These are phyloP conservation scores for Colletotrichum limetticola DNA, from an alignment of 2,329 filamentous ascomycete species.

Conservation along the genomic window DNA sequence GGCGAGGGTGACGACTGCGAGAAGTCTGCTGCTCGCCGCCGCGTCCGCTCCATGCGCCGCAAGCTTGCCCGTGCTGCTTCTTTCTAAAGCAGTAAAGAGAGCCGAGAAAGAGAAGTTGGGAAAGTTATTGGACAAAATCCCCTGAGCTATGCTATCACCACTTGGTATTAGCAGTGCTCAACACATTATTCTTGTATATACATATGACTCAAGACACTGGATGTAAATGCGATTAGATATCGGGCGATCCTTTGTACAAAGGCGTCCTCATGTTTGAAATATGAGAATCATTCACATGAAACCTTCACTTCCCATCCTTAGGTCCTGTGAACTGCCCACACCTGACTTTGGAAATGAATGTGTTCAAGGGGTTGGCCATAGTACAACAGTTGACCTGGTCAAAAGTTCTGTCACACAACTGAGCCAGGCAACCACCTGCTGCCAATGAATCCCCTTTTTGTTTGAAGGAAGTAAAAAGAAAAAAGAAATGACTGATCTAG, in stretches of 20 bases:
- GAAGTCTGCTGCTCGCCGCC: conserved; percentile 26
- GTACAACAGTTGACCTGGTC: too few relatives aligned
- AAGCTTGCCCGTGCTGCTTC: background rate
- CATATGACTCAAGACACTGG: conserved; percentile 31
- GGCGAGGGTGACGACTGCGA: conserved; percentile 16
- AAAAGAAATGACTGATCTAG: too few relatives aligned
- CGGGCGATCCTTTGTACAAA: conserved; percentile 13
- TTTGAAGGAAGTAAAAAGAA: too few relatives aligned
- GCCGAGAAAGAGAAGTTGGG: background rate
- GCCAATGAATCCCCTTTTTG: too few relatives aligned
- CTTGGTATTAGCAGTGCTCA: background rate
- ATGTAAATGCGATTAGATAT: conserved; percentile 27
- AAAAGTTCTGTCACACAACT: too few relatives aligned
- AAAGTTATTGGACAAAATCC: background rate
- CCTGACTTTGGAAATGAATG: too few relatives aligned
- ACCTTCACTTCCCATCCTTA: too few relatives aligned
- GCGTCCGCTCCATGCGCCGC: conserved; percentile 29
- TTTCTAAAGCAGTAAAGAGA: background rate
- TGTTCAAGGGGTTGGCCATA: too few relatives aligned
- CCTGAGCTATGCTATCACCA: background rate
- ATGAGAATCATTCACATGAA: conserved; percentile 13
- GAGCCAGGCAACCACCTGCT: too few relatives aligned
- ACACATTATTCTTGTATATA: conserved; percentile 28
- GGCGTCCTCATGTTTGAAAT: conserved; percentile 28
- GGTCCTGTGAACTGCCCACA: too few relatives aligned